A percentile compares a stretch with the other conserved stretches of the same genome.
phyloP scores from a whole-genome alignment of 208 protist genomes.

The Crithidia mellificae region DNA sequence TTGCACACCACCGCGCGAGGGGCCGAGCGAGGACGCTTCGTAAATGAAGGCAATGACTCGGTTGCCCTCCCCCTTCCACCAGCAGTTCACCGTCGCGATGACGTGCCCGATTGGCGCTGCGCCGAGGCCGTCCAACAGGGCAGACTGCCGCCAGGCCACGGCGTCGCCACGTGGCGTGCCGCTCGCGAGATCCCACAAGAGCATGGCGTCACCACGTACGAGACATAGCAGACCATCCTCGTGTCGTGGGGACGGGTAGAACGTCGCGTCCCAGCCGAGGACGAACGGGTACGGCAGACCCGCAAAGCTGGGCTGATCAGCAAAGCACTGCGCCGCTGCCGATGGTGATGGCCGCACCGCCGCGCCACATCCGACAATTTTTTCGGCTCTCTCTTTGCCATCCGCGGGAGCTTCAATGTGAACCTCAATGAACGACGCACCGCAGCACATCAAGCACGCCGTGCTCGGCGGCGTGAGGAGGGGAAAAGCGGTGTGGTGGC shows the following conservation, averaged over 20 bases:
- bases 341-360: slow-evolving; percentile 19
- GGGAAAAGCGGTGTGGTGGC: slow-evolving; percentile 50
- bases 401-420: slow-evolving; percentile 29
- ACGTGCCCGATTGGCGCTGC: slow-evolving; percentile 31
- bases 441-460: slow-evolving; percentile 59
- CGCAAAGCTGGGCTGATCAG: slow-evolving; percentile 43
- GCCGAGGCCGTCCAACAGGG: slow-evolving; percentile 29
- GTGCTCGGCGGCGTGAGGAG: slow-evolving; percentile 21
- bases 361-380: too few relatives aligned
- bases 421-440: slow-evolving; percentile 51
- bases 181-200: slow-evolving; percentile 58
- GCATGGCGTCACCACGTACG: slow-evolving; percentile 40
- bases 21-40: slow-evolving; percentile 6
- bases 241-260: slow-evolving; percentile 49
- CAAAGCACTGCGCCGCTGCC: slow-evolving; percentile 10
- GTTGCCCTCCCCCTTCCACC: background rate
- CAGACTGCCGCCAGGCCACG: slow-evolving; percentile 17
- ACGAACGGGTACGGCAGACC: slow-evolving; percentile 61
- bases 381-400: too few relatives aligned
- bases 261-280: slow-evolving; percentile 58
- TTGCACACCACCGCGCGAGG: slow-evolving; percentile 2
- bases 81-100: slow-evolving; percentile 28
- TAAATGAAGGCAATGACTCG: slow-evolving; percentile 22
- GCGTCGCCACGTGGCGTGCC: slow-evolving; percentile 14
- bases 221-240: slow-evolving; percentile 46